A percentile compares a stretch with the other conserved stretches of the same genome.
phyloP scores from a whole-genome alignment of 1,284 basidiomycete genomes.

The Ustilago nuda region DNA sequence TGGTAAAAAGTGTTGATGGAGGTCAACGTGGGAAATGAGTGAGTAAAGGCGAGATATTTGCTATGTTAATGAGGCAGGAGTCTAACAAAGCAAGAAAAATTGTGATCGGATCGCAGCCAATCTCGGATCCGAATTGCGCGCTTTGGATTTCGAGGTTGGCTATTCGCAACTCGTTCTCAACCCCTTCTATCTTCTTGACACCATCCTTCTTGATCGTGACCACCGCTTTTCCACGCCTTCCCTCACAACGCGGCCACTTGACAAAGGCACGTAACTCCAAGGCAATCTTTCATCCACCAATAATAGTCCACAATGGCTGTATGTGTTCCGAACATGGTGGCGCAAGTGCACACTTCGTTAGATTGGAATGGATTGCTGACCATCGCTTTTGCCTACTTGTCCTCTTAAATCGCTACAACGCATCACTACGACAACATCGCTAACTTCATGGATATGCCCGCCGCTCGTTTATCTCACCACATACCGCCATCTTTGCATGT shows the following conservation, averaged over 20 bases:
- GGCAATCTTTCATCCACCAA: background rate
- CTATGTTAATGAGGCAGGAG: background rate
- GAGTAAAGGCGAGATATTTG: background rate
- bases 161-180: background rate
- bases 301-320: constrained; percentile 34
- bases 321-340: constrained; percentile 9
- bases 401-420: background rate
- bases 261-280: background rate
- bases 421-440: background rate
- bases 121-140: constrained; percentile 39
- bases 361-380: constrained; percentile 1
- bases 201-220: constrained; percentile 4
- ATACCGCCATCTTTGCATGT: background rate
- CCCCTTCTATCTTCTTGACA: constrained; percentile 3
- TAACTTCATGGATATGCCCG: too few species aligned
- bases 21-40: background rate
- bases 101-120: constrained; percentile 24
- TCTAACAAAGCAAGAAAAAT: constrained; percentile 9
- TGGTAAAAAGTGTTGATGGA: background rate
- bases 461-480: background rate
- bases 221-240: background rate
- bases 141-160: constrained; percentile 22
- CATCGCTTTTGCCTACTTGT: background rate
- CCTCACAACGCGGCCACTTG: background rate
- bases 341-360: background rate